Evolutionary conservation across 306 rosid genomes (phyloP), one percentile per base, ranked within the genome.

Genomic region (Cicer chorassanicum): DNA sequence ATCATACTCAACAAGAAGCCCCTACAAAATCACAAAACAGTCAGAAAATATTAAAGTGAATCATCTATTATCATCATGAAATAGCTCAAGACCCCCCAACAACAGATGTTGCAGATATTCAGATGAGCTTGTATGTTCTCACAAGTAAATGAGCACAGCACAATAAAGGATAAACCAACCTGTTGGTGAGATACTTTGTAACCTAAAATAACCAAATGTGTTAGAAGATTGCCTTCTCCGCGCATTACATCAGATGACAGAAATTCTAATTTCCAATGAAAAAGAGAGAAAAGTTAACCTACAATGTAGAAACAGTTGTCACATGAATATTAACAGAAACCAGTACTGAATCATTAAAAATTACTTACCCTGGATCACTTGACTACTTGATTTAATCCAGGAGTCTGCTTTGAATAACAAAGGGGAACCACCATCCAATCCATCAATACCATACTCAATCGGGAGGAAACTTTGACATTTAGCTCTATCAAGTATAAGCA

Each of bases 381-480:
- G 97, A 70, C 85, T 74, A 73, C 92, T 91, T 48, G 97, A 91
- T 77, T 89, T 93, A 60, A 88, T 86, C 81, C 78, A 74, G 15
- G 90, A 89, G 42, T 84, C 88, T 63, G 69, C 79, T 15, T 64
- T 78, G 77, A 93, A 93, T 77, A 93, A 80, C 34, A 88, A 88
- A 75, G 98, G 98, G 54, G 98, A 93, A 75, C 98, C 98, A 72
- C 97, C 97, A 81, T 93, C 98, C 57, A 91, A 38, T 59, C 98
- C 98, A 81, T 93, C 98, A 73, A 93, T 85, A 39, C 97, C 98
- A 80, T 93, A 91, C 81, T 89, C 87, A 16, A 86, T 84, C 21
- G 96, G 86, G 74, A 93, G 96, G 74, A 82, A 83, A 86, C 90
- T 91, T 86, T 88, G 94, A 80, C 80, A 83, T 83, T 91, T 93